Base-by-base conservation (phyloP, 1,284 basidiomycete genomes). In the Moesziomyces globuligerus region DNA sequence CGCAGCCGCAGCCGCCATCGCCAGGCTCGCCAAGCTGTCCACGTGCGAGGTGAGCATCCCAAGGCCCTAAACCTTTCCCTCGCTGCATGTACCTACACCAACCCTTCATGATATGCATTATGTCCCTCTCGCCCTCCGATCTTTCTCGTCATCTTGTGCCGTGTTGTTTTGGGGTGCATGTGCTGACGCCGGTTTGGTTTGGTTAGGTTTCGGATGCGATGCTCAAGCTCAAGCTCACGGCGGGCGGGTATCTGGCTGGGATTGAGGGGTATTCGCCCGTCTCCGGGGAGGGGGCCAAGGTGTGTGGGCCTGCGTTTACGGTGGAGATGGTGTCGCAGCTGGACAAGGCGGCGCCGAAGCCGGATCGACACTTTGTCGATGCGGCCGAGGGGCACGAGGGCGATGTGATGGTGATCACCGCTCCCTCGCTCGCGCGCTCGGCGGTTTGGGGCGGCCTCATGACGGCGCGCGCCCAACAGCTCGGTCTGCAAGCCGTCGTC, bases 371-470 rank as follows among this genome's bases (percentile, higher is more conserved):
- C 81, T 95, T 93, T 79, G 91, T 95, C 11, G 94, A 97, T 83
- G 89, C 88, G 17, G 89, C 88, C 4, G 87, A 90, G 8, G 78
- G 85, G 15, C 88, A 87, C 1, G 87, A 87, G 25, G 67, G 54
- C 0, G 43, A 54, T 37, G 85, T 95, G 57, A 86, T 94, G 55
- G 87, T 95, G 60, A 88, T 97, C 57, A 87, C 89, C 60, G 88
- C 89, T 7, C 94, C 94, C 32, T 85, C 86, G 75, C 85, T 92
- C 91, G 81, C 71, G 42, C 91, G 90, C 81, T 93, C 90, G 69
- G 92, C 92, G 1, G 90, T 92, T 0, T 94, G 93, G 91, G 93
- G 93, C 8, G 93, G 93, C 3, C 86, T 95, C 29, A 93, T 95
- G 91, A 90, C 91, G 1, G 90, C 91, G 0, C 90, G 92, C 17